Evolutionary conservation across 2,329 filamentous ascomycete genomes (phyloP), one percentile per base, ranked within the genome.

Genomic region (Alternaria arbusti): DNA sequence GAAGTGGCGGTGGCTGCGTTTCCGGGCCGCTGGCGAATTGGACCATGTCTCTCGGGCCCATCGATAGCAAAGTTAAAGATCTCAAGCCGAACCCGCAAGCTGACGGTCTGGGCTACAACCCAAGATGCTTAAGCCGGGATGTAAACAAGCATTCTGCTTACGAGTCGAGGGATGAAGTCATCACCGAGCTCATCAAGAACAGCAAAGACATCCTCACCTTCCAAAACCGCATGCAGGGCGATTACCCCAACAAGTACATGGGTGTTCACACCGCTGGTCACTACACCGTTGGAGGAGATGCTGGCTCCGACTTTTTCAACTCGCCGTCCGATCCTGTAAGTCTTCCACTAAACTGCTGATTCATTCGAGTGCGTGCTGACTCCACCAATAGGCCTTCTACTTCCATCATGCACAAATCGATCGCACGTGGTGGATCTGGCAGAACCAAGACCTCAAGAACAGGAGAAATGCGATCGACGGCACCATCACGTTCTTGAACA

Each of bases 1-100:
- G 85, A 17, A 80, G 80, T 0, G 86, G 86, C 9, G 86, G 86
- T 32, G 86, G 86, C 3, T 88, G 86, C 70, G 79, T 88, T 4
- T 79, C 77, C 0, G 86, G 86, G 0, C 86, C 85, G 0, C 86
- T 87, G 75, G 81, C 78, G 66, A 72, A 69, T 63, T 78, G 68
- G 63, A 67, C 64, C 1, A 76, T 83, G 26, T 80, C 80, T 57
- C 77, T 84, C 0, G 86, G 86, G 0, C 86, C 86, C 4, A 80
- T 86, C 25, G 68, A 70, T 0, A 72, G 77, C 23, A 75, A 75
- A 2, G 71, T 78, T 3, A 20, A 62, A 12, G 66, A 73, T 52
- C 59, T 73, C 4, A 57, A 65, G 0, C 57, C 72, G 1, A 80
- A 81, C 57, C 75, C 80, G 3, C 59, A 64, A 10, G 45, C 52